Evolutionary conservation across 2,329 filamentous ascomycete genomes (phyloP), one percentile per base, ranked within the genome.

Genomic region (Chaetomiaceae sp.): DNA sequence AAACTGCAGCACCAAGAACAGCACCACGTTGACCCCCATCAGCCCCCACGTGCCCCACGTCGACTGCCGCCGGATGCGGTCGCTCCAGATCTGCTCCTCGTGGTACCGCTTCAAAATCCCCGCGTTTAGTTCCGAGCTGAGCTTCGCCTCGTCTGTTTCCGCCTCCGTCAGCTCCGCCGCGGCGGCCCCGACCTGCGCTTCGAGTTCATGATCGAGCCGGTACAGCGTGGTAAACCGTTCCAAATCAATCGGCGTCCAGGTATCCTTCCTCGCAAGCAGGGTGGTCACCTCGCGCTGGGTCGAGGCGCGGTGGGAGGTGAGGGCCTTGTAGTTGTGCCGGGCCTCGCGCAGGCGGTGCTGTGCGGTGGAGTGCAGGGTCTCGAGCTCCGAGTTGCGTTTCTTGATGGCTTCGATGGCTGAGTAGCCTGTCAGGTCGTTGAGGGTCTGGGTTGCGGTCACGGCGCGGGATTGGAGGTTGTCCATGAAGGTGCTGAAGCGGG

Each of bases 61-160:
- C 68, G 88, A 94, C 78, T 96, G 96, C 60, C 94, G 80, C 33
- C 94, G 81, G 67, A 99, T 99, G 63, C 95, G 92, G 69, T 99
- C 94, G 66, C 89, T 95, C 94, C 94, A 99, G 53, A 99, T 95
- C 74, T 99, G 94, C 75, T 99, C 94, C 73, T 99, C 94, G 70
- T 99, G 94, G 71, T 99, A 99, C 56, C 95, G 83, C 57, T 88
- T 88, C 47, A 96, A 76, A 63, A 97, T 96, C 47, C 86, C 84
- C 57, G 87, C 84, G 67, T 88, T 92, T 50, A 99, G 75, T 63
- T 85, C 81, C 48, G 84, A 82, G 51, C 85, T 82, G 1, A 91
- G 81, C 57, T 88, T 85, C 71, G 96, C 88, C 56, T 95, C 84
- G 29, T 89, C 83, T 40, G 81, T 80, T 73, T 99, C 94, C 2